These are phyloP conservation scores for Penicillium odoratum DNA, from an alignment of 495 filamentous ascomycete genomes.

Conservation along the genomic window DNA sequence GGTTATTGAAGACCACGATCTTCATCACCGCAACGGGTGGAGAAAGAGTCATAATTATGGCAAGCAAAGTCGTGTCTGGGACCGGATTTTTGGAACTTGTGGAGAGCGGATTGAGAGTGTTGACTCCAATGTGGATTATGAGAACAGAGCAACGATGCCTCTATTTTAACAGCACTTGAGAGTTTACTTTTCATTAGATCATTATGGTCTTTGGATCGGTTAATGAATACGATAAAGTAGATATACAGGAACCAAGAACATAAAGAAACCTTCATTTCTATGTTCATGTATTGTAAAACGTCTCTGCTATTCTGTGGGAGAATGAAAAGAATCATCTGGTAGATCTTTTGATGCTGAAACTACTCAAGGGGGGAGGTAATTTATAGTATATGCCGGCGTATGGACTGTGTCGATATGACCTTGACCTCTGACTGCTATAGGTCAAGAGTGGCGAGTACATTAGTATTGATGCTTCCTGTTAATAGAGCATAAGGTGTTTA, in stretches of 20 bases:
- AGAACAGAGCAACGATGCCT: conserved; percentile 22
- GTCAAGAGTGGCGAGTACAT: background rate
- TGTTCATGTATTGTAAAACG: no score
- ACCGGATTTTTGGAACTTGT: conserved; percentile 34
- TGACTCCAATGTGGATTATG: conserved; percentile 32
- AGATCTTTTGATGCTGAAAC: conserved; percentile 10
- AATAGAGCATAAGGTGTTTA: background rate
- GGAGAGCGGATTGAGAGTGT: conserved; percentile 30
- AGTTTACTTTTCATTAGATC: background rate
- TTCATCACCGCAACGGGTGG: conserved; percentile 42
- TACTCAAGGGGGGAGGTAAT: background rate
- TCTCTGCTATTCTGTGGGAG: no score
- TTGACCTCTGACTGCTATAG: background rate
- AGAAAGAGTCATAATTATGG: conserved; percentile 41
- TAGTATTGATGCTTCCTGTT: background rate
- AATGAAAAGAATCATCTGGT: background rate
- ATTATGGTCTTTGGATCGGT: background rate
- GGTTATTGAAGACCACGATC: conserved; percentile 41
- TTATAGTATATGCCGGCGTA: conserved; percentile 9
- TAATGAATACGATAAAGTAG: no score
- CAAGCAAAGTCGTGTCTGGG: conserved; percentile 40
- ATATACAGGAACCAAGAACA: no score
- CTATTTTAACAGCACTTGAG: no score
- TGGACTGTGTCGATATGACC: conserved; percentile 14
- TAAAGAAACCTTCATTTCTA: no score